phyloP scores from a whole-genome alignment of 176 grass and related monocot species.

The Juncus inflexus region DNA sequence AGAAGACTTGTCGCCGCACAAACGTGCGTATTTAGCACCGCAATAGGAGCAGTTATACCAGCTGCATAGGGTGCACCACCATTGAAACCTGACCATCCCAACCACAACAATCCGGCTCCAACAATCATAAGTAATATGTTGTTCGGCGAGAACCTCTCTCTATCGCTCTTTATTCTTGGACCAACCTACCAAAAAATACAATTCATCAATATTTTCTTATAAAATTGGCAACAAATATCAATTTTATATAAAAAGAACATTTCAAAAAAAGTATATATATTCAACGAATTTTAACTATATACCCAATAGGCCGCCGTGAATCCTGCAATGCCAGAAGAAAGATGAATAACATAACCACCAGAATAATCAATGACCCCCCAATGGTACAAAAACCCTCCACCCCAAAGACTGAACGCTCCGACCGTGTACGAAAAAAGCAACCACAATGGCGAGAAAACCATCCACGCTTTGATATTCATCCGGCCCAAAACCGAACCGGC shows the following conservation, averaged over 20 bases:
- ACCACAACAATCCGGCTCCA: conserved; percentile 63
- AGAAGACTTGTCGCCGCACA: conserved; percentile 64
- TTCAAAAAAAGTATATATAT: not conserved
- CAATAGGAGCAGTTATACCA: conserved; percentile 48
- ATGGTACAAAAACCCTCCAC: conserved; percentile 69
- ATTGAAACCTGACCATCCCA: conserved; percentile 79
- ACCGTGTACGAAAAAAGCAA: conserved; percentile 65
- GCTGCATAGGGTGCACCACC: conserved; percentile 59
- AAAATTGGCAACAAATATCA: conserved; percentile 3
- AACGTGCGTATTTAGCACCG: conserved; percentile 66
- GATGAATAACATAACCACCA: conserved; percentile 39
- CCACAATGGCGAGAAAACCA: conserved; percentile 72
- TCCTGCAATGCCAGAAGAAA: conserved; percentile 33
- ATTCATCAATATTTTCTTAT: not conserved
- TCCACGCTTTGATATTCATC: conserved; percentile 85
- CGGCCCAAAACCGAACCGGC: conserved; percentile 63
- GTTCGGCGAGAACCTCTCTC: conserved; percentile 68
- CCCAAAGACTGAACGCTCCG: conserved; percentile 69
- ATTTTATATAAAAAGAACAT: not conserved
- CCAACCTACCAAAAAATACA: conserved; percentile 41
- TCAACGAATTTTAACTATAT: not conserved
- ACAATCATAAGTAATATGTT: conserved; percentile 66
- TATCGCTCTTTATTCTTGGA: conserved; percentile 57
- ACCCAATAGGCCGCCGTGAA: conserved; percentile 44
- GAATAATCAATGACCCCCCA: conserved; percentile 45